Evolutionary conservation across 495 filamentous ascomycete species (phyloP), one percentile per base, ranked within the genome.

Genomic region (Immersiella caudata): DNA sequence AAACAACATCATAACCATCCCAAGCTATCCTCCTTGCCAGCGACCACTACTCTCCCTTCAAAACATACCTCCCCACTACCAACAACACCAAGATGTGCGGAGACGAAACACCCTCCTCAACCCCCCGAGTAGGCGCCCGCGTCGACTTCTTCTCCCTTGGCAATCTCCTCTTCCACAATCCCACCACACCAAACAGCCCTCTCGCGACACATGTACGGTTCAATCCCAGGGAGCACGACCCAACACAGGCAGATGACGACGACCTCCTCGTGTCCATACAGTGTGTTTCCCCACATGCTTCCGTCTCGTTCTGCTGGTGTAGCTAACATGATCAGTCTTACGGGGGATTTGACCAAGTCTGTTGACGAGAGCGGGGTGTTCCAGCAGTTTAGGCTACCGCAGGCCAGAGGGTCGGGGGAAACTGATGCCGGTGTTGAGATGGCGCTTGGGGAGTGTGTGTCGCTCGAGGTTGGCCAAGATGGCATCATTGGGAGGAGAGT

Each of bases 401-500:
- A 33, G 27, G 1, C 29, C 24, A 2, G 35, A 63, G 16, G 4
- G 24, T 0, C 3, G 22, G 20, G 29, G 49, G 55, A 51, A 18
- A 26, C 51, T 20, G 62, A 60, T 2, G 61, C 72, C 8, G 63
- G 54, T 12, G 64, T 79, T 24, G 76, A 79, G 58, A 71, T 79
- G 26, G 61, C 67, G 7, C 72, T 84, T 4, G 68, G 65, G 7
- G 66, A 73, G 27, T 75, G 78, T 0, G 67, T 83, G 35, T 76
- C 75, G 40, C 71, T 82, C 2, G 71, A 77, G 22, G 79, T 83
- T 16, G 80, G 82, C 1, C 60, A 68, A 7, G 73, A 79, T 12
- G 82, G 82, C 21, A 82, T 84, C 63, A 83, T 84, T 22, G 82
- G 82, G 18, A 74, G 82, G 52, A 71, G 81, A 22, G 79, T 84